Conservation (phyloP, 495 filamentous ascomycete species). For the Staphylotrichum longicolle region DNA sequence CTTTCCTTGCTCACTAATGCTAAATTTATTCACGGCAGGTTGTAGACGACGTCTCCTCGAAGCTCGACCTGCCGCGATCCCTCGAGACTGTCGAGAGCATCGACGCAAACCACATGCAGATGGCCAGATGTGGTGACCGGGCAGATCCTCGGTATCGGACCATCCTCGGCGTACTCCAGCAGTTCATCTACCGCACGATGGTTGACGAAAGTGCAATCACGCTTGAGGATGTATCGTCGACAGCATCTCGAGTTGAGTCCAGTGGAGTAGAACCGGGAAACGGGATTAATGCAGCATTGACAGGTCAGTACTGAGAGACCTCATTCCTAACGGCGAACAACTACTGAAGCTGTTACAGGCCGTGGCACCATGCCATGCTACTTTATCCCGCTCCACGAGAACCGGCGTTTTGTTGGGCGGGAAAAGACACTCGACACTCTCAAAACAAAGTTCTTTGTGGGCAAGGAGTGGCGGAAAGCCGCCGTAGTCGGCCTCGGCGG, state of each 20-base stretch:
- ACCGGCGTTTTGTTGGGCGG: conserved; percentile 36
- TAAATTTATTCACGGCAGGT: conserved; percentile 21
- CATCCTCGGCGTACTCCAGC: conserved; percentile 35
- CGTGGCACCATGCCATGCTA: background rate
- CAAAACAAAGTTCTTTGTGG: conserved; percentile 9
- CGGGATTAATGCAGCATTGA: background rate
- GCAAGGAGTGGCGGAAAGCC: conserved; percentile 1
- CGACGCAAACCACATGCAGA: conserved; percentile 41
- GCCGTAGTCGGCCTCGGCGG: background rate
- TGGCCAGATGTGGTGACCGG: conserved; percentile 34
- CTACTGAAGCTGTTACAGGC: conserved; percentile 1
- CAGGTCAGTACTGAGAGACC: background rate
- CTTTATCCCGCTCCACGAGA: conserved; percentile 29
- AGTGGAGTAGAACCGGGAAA: background rate
- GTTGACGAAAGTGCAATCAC: background rate
- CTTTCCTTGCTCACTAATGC: background rate
- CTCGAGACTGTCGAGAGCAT: conserved; percentile 42
- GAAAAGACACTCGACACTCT: conserved; percentile 26
- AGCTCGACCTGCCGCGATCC: conserved; percentile 30
- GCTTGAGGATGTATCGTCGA: background rate
- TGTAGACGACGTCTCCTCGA: conserved; percentile 38
- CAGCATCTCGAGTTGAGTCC: background rate
- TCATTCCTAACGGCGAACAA: background rate
- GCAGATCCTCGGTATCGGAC: conserved; percentile 35
- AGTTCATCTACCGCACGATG: conserved; percentile 5